Base-by-base conservation (phyloP, 2,329 filamentous ascomycete species). In the Whalleya microplaca region DNA sequence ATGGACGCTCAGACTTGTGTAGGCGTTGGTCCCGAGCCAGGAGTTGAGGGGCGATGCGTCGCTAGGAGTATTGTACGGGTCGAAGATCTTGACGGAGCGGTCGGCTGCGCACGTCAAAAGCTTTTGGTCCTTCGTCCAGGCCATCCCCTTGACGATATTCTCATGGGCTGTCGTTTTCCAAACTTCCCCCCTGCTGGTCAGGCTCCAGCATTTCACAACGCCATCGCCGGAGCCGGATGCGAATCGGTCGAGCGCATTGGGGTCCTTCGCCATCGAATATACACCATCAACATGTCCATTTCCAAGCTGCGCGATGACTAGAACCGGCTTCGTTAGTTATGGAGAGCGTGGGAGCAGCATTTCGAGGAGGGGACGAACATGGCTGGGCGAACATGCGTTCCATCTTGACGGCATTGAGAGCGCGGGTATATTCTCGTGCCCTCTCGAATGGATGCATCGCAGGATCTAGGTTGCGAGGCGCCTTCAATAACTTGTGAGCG, bases 131-230 rank as follows among this genome's bases (percentile, higher is more conserved):
- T 85, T 83, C 2, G 92, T 96, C 90, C 94, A 99, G 66, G 88
- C 89, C 71, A 97, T 81, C 14, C 90, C 90, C 79, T 96, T 96
- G 65, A 98, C 91, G 44, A 97, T 88, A 66, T 96, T 96, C 66
- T 96, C 91, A 72, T 99, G 96, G 21, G 92, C 94, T 8, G 87
- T 84, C 65, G 95, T 77, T 74, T 96, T 89, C 92, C 92, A 96
- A 32, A 95, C 89, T 76, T 70, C 64, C 18, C 67, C 67, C 41
- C 67, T 61, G 21, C 59, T 60, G 6, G 58, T 61, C 27, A 70
- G 48, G 20, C 61, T 57, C 67, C 67, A 70, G 41, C 64, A 66
- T 46, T 99, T 99, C 55, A 99, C 85, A 9, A 97, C 86, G 63
- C 95, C 94, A 73, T 99, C 95, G 62, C 93, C 93, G 64, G 89